Percentiles rank a stretch among this genome's conserved stretches.
Conservation (phyloP, 495 filamentous ascomycete genomes). For the Coniosporium apollinis region DNA sequence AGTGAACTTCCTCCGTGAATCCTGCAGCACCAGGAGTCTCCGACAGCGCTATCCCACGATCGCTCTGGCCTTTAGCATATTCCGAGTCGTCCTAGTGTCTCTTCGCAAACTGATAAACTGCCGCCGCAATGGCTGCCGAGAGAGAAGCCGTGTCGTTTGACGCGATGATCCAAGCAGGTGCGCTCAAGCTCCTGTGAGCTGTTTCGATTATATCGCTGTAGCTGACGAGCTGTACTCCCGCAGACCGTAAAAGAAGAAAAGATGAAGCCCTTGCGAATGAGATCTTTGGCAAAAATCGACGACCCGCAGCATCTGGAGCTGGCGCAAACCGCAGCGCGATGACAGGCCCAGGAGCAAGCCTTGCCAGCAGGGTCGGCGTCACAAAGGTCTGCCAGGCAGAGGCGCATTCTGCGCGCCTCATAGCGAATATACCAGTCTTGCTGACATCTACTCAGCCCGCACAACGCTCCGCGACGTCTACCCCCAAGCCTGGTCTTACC, state of each 20-base stretch:
- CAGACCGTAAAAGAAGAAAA: conserved; percentile 6
- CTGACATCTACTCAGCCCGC: background rate
- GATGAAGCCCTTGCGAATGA: conserved; percentile 38
- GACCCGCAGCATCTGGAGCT: conserved; percentile 38
- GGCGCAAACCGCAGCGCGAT: conserved; percentile 26
- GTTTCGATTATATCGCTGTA: background rate
- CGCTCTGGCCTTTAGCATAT: too few relatives aligned
- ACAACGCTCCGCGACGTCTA: conserved; percentile 19
- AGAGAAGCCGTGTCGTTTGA: conserved; percentile 8
- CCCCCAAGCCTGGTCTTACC: conserved; percentile 19
- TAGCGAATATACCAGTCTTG: background rate
- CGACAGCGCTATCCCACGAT: too few relatives aligned
- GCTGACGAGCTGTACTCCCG: background rate
- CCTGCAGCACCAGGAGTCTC: too few relatives aligned
- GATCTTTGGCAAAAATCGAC: conserved; percentile 50
- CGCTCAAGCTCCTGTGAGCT: background rate
- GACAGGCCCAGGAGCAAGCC: conserved; percentile 31
- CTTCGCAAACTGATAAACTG: too few relatives aligned
- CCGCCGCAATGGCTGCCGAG: conserved; percentile 1
- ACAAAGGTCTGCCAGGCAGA: conserved; percentile 38
- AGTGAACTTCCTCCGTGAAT: too few relatives aligned
- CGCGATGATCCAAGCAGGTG: conserved; percentile 9
- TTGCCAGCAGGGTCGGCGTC: conserved; percentile 62
- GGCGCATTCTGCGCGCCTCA: background rate
- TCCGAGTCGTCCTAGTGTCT: too few relatives aligned